phyloP scores from a whole-genome alignment of 2,329 filamentous ascomycete genomes.

The Nothopassalora personata region DNA sequence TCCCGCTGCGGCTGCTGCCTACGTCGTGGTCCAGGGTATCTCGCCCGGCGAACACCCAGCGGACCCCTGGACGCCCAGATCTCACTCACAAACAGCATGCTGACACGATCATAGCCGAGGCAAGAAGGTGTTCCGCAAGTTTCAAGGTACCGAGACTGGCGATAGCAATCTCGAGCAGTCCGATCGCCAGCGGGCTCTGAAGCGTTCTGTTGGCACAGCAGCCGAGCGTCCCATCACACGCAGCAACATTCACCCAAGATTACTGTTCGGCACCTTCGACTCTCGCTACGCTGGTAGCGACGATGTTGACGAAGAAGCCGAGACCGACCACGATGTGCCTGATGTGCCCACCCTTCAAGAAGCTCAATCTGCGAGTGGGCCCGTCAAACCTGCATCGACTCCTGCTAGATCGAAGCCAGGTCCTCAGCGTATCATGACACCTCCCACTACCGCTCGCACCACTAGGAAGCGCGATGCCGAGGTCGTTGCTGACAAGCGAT shows the following conservation, averaged over 20 bases:
- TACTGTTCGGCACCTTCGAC: slow-evolving; percentile 56
- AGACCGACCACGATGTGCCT: slow-evolving; percentile 47
- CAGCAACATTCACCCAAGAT: slow-evolving; percentile 64
- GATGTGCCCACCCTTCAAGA: slow-evolving; percentile 17
- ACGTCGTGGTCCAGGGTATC: background rate
- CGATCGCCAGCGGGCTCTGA: slow-evolving; percentile 27
- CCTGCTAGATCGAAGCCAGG: slow-evolving; percentile 15
- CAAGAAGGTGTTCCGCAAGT: slow-evolving; percentile 71
- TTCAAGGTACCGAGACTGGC: slow-evolving; percentile 36
- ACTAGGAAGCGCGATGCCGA: slow-evolving; percentile 14
- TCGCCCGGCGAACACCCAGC: background rate
- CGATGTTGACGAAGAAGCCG: slow-evolving; percentile 55
- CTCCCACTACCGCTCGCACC: slow-evolving; percentile 15
- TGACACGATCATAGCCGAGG: slow-evolving; percentile 57
- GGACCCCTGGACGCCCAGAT: background rate
- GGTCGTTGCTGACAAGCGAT: slow-evolving; percentile 16
- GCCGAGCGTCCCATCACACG: slow-evolving; percentile 54
- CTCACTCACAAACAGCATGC: slow-evolving; percentile 14
- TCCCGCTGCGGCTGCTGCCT: background rate
- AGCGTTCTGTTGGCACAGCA: slow-evolving; percentile 35
- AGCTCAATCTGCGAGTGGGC: background rate
- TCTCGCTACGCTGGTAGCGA: slow-evolving; percentile 25
- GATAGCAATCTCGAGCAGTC: slow-evolving; percentile 30
- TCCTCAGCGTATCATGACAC: slow-evolving; percentile 12
- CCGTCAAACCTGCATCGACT: slow-evolving; percentile 6